phyloP scores from a whole-genome alignment of 1,139 yeast species.

The Suhomyces terraborum region DNA sequence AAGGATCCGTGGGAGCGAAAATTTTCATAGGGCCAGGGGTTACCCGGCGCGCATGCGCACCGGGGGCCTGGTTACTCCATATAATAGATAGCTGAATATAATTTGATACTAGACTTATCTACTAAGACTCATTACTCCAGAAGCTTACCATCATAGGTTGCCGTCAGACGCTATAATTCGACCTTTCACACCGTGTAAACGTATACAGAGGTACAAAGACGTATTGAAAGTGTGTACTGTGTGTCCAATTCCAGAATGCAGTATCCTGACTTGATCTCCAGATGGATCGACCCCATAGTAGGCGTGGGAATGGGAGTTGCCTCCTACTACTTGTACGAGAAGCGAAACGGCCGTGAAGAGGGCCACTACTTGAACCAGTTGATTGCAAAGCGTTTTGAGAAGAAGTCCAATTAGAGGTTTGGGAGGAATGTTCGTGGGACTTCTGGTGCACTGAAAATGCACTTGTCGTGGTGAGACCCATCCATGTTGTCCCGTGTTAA shows the following conservation, averaged over 20 bases:
- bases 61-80: not conserved
- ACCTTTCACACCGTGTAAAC: too few relatives aligned
- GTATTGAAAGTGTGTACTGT: too few relatives aligned
- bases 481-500: too few relatives aligned
- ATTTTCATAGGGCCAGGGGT: slow-evolving; percentile 13
- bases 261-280: slow-evolving; percentile 41
- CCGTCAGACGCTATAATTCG: too few relatives aligned
- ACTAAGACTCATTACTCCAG: too few relatives aligned
- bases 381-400: slow-evolving; percentile 29
- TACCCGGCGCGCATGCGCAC: slow-evolving; percentile 16
- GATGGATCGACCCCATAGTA: slow-evolving; percentile 57
- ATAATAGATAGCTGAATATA: too few relatives aligned
- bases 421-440: not conserved
- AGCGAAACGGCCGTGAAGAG: slow-evolving; percentile 51
- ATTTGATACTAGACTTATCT: too few relatives aligned
- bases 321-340: slow-evolving; percentile 63
- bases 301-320: slow-evolving; percentile 59
- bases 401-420: slow-evolving; percentile 3
- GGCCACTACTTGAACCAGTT: slow-evolving; percentile 62
- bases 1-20: slow-evolving; percentile 11
- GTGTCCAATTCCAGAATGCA: too few relatives aligned
- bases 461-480: too few relatives aligned
- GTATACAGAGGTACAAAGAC: too few relatives aligned
- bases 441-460: too few relatives aligned
- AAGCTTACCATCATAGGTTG: too few relatives aligned